Conservation (phyloP, 2,329 filamentous ascomycete species). For the Aureobasidium sp. region DNA sequence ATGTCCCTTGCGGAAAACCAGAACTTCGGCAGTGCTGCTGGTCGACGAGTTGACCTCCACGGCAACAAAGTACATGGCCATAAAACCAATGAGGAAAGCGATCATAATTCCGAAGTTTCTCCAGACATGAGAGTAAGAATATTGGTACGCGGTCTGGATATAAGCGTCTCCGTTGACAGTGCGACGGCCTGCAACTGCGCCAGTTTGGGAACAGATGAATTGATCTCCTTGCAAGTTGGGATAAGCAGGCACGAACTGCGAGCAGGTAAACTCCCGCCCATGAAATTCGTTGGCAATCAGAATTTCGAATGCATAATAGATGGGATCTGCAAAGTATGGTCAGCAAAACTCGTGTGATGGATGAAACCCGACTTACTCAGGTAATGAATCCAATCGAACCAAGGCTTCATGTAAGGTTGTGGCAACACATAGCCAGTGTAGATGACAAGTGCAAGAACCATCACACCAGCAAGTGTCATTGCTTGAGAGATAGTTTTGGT, state of each 20-base stretch:
- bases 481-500: slow-evolving; percentile 56
- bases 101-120: slow-evolving; percentile 60
- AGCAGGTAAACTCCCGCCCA: slow-evolving; percentile 26
- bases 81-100: slow-evolving; percentile 56
- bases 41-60: slow-evolving; percentile 57
- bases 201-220: slow-evolving; percentile 31
- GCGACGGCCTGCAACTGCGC: slow-evolving; percentile 30
- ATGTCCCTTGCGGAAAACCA: slow-evolving; percentile 46
- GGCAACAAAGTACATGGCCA: slow-evolving; percentile 52
- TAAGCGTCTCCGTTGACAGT: slow-evolving; percentile 31
- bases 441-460: slow-evolving; percentile 51
- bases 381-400: slow-evolving; percentile 44
- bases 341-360: not conserved
- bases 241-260: slow-evolving; percentile 31
- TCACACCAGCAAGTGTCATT: slow-evolving; percentile 46
- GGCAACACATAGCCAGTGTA: slow-evolving; percentile 50
- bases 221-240: slow-evolving; percentile 22
- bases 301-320: slow-evolving; percentile 57
- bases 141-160: slow-evolving; percentile 27
- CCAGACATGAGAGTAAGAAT: slow-evolving; percentile 33
- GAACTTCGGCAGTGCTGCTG: slow-evolving; percentile 55
- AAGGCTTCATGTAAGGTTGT: slow-evolving; percentile 31
- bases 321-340: slow-evolving; percentile 34
- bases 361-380: slow-evolving; percentile 25
- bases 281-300: slow-evolving; percentile 47